Conservation (phyloP, 768 basidiomycete genomes). For the Boletus rufocinnamomeus region DNA sequence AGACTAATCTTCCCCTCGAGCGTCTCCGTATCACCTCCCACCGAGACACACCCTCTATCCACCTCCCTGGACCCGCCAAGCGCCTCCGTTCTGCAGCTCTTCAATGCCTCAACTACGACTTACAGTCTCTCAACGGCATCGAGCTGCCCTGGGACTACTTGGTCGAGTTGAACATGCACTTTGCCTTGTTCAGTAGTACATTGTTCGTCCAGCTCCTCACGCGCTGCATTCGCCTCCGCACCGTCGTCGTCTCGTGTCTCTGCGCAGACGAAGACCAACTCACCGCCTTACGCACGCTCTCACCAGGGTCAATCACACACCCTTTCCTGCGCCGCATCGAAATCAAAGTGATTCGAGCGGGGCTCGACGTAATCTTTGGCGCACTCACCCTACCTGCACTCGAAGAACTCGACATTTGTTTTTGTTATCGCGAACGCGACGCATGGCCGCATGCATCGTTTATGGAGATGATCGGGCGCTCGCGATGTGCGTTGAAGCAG, state of each 20-base stretch:
- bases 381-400: constrained; percentile 28
- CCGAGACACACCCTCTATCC: constrained; percentile 15
- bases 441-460: constrained; percentile 32
- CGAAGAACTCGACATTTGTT: constrained; percentile 35
- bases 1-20: constrained; percentile 11
- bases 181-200: constrained; percentile 25
- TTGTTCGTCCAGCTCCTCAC: constrained; percentile 27
- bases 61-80: constrained; percentile 18
- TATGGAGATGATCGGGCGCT: constrained; percentile 26
- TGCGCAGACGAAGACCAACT: constrained; percentile 23
- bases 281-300: constrained; percentile 5
- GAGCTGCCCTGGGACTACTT: constrained; percentile 31
- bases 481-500: constrained; percentile 26
- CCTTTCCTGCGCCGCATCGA: constrained; percentile 26
- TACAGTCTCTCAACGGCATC: constrained; percentile 28
- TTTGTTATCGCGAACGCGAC: constrained; percentile 33
- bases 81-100: constrained; percentile 24
- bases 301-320: constrained; percentile 21
- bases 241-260: constrained; percentile 27
- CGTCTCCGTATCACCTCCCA: constrained; percentile 25
- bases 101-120: constrained; percentile 22
- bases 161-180: constrained; percentile 31
- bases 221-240: constrained; percentile 24
- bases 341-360: constrained; percentile 31
- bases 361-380: constrained; percentile 23